Conservation (phyloP, 2,329 filamentous ascomycete species). For the Aspergillus fumigatiaffinis region DNA sequence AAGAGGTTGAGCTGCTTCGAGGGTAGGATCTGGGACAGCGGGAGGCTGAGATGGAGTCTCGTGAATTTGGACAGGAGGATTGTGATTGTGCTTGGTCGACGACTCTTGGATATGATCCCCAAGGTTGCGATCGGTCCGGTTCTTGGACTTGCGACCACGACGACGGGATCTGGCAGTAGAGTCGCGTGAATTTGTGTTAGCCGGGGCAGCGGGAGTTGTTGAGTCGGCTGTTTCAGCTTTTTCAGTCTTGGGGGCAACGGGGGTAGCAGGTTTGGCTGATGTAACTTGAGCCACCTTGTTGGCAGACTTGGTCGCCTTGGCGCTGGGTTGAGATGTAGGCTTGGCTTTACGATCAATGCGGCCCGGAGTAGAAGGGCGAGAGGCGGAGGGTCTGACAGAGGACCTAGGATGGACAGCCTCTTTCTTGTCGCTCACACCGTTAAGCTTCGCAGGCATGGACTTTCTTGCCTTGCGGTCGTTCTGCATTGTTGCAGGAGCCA, state of each 20-base stretch:
- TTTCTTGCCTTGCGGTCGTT: slow-evolving; percentile 11
- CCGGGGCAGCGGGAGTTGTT: slow-evolving; percentile 5
- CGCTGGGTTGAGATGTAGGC: background rate
- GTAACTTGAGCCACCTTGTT: background rate
- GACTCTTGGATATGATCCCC: no score
- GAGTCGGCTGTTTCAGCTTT: slow-evolving; percentile 1
- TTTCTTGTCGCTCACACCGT: slow-evolving; percentile 7
- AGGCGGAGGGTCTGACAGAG: background rate
- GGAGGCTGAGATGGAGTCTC: background rate
- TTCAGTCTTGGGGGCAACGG: background rate
- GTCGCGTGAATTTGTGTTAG: slow-evolving; percentile 2
- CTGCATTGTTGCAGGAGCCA: slow-evolving; percentile 2
- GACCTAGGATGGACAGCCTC: background rate
- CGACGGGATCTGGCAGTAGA: slow-evolving; percentile 11
- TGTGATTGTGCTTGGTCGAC: no score
- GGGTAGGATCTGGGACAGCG: background rate
- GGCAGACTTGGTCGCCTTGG: slow-evolving; percentile 5
- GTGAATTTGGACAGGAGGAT: background rate
- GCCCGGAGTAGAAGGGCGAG: slow-evolving; percentile 10
- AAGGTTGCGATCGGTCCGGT: no score
- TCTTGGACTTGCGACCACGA: slow-evolving; percentile 9
- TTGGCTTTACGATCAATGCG: slow-evolving; percentile 11
- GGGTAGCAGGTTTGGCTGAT: background rate
- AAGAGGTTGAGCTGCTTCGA: background rate
- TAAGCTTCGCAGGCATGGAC: slow-evolving; percentile 15